Conservation (phyloP, 495 filamentous ascomycete genomes). For the Zalerion maritima region DNA sequence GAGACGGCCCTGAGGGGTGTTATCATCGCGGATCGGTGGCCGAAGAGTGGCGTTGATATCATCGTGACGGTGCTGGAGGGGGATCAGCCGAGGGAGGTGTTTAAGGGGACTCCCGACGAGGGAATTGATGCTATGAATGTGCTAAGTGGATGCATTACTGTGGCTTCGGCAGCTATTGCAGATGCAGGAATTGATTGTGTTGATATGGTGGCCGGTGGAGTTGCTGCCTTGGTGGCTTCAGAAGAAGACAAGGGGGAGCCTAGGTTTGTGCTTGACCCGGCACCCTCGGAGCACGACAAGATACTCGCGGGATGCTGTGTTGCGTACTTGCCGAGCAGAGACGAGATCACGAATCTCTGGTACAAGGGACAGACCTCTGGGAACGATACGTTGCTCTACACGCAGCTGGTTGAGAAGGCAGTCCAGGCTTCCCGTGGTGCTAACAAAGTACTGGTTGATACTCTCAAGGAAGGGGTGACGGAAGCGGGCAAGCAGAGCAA, state of each 20-base stretch:
- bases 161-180: slow-evolving; percentile 84
- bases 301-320: slow-evolving; percentile 73
- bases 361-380: slow-evolving; percentile 53
- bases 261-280: slow-evolving; percentile 64
- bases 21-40: slow-evolving; percentile 86
- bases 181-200: slow-evolving; percentile 95
- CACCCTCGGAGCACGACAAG: slow-evolving; percentile 62
- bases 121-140: slow-evolving; percentile 70
- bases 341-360: slow-evolving; percentile 92
- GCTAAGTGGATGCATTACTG: slow-evolving; percentile 81
- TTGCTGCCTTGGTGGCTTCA: slow-evolving; percentile 59
- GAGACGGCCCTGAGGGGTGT: slow-evolving; percentile 81
- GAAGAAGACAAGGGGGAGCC: slow-evolving; percentile 23
- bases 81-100: slow-evolving; percentile 41
- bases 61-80: slow-evolving; percentile 87
- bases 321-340: slow-evolving; percentile 73
- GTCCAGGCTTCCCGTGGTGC: slow-evolving; percentile 27
- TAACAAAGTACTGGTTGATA: slow-evolving; percentile 26
- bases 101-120: slow-evolving; percentile 39
- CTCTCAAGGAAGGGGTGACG: slow-evolving; percentile 22
- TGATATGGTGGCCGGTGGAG: slow-evolving; percentile 76
- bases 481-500: too few relatives aligned
- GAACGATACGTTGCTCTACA: slow-evolving; percentile 23
- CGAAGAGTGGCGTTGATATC: slow-evolving; percentile 88
- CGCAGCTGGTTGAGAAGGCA: slow-evolving; percentile 25